Evolutionary conservation across 441 rosid species (phyloP), one percentile per base, ranked within the genome.

Genomic region (Adansonia madagascariensis): DNA sequence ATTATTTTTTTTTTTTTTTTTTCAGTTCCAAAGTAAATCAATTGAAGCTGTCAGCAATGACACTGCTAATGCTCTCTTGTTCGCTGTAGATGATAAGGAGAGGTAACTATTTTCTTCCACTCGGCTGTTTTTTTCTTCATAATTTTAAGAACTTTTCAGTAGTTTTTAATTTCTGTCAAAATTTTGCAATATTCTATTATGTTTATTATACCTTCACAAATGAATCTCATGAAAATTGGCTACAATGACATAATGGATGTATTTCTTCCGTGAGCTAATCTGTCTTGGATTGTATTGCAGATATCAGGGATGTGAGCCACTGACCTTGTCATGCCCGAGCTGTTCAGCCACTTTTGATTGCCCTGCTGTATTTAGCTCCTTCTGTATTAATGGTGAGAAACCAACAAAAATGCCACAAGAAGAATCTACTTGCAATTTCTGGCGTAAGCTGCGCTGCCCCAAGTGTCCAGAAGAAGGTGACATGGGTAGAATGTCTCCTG

Each of bases 251-350:
- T 24, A 22, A 27, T 43, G 14, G 31, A 66, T 17, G n/a, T 9
- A 43, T 66, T 43, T 66, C 52, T 66, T 18, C 35, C 39, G 20
- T 47, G 73, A 63, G 47, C 39, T 64, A 39, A 76, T 35, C 9
- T 44, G 44, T 17, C 1, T 8, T 49, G 63, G 78, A 63, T 75
- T 69, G 77, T 39, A 72, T 77, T 79, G 82, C 94, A 96, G 99
- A 80, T 94, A 89, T 71, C 82, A 78, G 82, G 81, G 86, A 80
- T 96, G 98, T 76, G 93, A 88, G 86, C 97, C 96, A 17, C 79
- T 96, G 84, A 79, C 80, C 62, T 84, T 96, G 85, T 82, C 94
- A 47, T 96, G 98, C 83, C 96, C 98, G 62, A 89, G 93, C 87
- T 96, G 98, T 88, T 91, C 92, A 78, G 79, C 85, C 77, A 79